Evolutionary conservation across 208 protist genomes (phyloP).

Genomic region (Crithidia brevicula): DNA sequence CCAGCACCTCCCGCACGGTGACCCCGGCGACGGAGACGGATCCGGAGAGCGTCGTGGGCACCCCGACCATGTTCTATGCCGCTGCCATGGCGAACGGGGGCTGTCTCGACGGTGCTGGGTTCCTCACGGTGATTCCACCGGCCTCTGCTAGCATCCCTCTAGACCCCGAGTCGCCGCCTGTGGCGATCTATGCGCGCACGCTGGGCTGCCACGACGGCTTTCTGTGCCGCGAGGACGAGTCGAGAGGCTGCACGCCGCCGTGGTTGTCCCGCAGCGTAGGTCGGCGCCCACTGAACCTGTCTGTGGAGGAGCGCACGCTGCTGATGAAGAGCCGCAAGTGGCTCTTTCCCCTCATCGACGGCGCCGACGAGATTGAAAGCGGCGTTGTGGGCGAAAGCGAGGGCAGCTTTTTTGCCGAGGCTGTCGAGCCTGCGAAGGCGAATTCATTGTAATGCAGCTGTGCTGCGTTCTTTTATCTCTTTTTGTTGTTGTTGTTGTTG

Average conservation of each 20-base stretch:
- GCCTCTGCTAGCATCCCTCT: conserved; percentile 5
- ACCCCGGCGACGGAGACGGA: conserved; percentile 10
- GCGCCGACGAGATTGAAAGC: conserved; percentile 21
- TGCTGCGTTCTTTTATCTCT: neutral
- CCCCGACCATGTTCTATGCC: neutral
- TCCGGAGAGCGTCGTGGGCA: neutral
- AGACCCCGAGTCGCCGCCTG: neutral
- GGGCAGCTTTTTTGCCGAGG: neutral
- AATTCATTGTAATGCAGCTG: neutral
- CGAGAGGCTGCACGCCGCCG: neutral
- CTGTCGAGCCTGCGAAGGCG: no score
- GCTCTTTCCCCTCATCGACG: conserved; percentile 31
- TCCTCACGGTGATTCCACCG: neutral
- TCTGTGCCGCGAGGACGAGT: neutral
- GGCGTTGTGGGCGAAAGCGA: neutral
- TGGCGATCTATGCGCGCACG: neutral
- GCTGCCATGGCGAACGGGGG: neutral
- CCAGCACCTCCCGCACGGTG: conserved; percentile 4
- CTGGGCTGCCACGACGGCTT: neutral
- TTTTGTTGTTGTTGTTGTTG: neutral
- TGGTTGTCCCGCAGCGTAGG: neutral
- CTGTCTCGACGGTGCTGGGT: neutral
- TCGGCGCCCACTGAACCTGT: conserved; percentile 17
- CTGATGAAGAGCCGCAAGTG: conserved; percentile 26
- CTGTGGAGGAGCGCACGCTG: conserved; percentile 28